These are phyloP conservation scores for Leccinum longicurvipes DNA, from an alignment of 768 basidiomycete genomes.

Conservation along the genomic window DNA sequence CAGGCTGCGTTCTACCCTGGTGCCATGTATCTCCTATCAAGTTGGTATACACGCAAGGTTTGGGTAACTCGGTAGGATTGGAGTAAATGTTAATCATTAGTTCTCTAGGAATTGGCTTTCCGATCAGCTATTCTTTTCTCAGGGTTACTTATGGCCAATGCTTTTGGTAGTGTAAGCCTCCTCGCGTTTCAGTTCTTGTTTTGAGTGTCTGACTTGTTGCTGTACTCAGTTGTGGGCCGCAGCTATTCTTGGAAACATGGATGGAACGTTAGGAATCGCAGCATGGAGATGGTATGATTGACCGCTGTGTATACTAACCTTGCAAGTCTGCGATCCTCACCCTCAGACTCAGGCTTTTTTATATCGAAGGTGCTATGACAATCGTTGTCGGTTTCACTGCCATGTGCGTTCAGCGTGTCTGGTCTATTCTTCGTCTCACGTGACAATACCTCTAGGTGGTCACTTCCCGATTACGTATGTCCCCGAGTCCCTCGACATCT, in stretches of 20 bases:
- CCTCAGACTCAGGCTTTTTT: conserved; percentile 55
- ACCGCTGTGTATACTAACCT: neutral
- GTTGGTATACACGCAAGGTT: conserved; percentile 26
- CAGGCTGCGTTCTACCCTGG: conserved; percentile 67
- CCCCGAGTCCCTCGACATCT: neutral
- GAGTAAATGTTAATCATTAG: neutral
- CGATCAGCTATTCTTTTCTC: conserved; percentile 58
- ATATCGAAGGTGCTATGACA: conserved; percentile 66
- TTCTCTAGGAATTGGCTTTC: conserved; percentile 55
- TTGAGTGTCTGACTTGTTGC: neutral
- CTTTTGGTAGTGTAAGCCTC: conserved; percentile 57
- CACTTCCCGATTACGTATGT: conserved; percentile 58
- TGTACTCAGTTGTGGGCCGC: conserved; percentile 59
- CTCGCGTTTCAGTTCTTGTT: neutral
- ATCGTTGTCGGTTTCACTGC: conserved; percentile 53
- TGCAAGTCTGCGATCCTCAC: neutral
- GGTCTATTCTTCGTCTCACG: neutral
- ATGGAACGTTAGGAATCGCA: conserved; percentile 59
- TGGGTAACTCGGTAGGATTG: neutral
- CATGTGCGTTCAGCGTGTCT: conserved; percentile 36
- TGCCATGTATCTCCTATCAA: conserved; percentile 34
- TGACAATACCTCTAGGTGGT: conserved; percentile 39
- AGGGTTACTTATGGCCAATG: conserved; percentile 59
- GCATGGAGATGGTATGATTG: conserved; percentile 64
- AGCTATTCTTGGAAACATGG: conserved; percentile 66